Conservation (phyloP, 352 stramenopile genomes). For the Phytophthora tubulina region DNA sequence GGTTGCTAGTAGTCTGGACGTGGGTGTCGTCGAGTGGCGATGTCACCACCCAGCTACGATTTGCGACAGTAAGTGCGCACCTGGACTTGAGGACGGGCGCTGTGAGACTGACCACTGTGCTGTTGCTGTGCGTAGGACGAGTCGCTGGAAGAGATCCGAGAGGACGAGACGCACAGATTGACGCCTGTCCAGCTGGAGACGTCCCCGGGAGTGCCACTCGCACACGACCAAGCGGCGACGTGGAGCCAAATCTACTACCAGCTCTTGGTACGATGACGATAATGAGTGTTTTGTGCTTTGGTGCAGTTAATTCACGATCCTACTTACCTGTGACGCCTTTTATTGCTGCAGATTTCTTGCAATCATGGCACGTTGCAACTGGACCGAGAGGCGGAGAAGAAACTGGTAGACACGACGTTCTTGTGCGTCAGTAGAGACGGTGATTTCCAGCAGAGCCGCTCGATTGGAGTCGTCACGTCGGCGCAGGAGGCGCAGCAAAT, state of each 20-base stretch:
- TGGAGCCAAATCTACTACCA: constrained; percentile 25
- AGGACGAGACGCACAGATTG: constrained; percentile 27
- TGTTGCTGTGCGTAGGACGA: constrained; percentile 24
- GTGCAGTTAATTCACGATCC: background rate
- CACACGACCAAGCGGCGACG: background rate
- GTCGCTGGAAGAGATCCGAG: constrained; percentile 32
- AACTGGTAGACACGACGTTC: constrained; percentile 39
- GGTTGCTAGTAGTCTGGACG: constrained; percentile 17
- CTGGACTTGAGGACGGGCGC: background rate
- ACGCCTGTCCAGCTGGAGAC: constrained; percentile 19
- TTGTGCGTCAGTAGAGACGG: constrained; percentile 7
- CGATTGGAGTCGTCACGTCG: constrained; percentile 36
- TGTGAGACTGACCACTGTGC: constrained; percentile 1
- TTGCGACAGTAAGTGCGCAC: constrained; percentile 27
- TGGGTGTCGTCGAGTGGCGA: constrained; percentile 6
- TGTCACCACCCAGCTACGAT: constrained; percentile 15
- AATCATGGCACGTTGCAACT: constrained; percentile 35
- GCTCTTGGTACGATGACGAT: constrained; percentile 26
- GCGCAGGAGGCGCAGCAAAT: constrained; percentile 38
- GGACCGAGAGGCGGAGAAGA: constrained; percentile 3
- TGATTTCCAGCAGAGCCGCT: background rate
- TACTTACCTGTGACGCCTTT: background rate
- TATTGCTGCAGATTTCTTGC: constrained; percentile 33
- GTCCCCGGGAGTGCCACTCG: constrained; percentile 6
- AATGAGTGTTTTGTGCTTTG: background rate